Evolutionary conservation across 2,329 filamentous ascomycete species (phyloP).

Genomic region (Claviceps fusiformis): DNA sequence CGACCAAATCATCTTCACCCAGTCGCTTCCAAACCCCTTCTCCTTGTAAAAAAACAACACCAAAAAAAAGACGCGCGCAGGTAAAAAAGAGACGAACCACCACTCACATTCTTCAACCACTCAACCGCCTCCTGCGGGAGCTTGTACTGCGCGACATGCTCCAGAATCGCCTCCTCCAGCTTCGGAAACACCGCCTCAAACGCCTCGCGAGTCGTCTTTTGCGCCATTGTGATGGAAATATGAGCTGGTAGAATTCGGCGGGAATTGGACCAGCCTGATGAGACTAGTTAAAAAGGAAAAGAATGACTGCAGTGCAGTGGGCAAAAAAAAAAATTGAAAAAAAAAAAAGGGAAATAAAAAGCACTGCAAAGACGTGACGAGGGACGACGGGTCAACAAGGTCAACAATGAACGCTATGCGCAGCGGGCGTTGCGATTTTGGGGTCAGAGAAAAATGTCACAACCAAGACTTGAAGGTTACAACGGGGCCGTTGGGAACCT

Average conservation of each 20-base stretch:
- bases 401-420: too few relatives aligned
- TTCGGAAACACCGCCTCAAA: slow-evolving; percentile 86
- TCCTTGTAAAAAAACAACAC: background rate
- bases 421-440: too few relatives aligned
- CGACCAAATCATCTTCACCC: background rate
- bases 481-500: too few relatives aligned
- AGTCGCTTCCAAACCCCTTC: too few relatives aligned
- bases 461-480: too few relatives aligned
- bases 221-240: slow-evolving; percentile 32
- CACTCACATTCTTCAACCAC: slow-evolving; percentile 69
- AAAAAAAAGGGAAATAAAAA: background rate
- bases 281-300: background rate
- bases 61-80: background rate
- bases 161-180: slow-evolving; percentile 69
- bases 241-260: background rate
- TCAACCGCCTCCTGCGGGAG: slow-evolving; percentile 66
- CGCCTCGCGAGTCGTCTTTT: slow-evolving; percentile 66
- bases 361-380: background rate
- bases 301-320: too few relatives aligned
- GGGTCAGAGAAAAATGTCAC: too few relatives aligned
- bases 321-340: background rate
- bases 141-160: slow-evolving; percentile 68
- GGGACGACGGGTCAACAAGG: too few relatives aligned
- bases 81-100: background rate
- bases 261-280: too few relatives aligned